phyloP scores from a whole-genome alignment of 768 basidiomycete genomes.

The Auriscalpium microsporum region DNA sequence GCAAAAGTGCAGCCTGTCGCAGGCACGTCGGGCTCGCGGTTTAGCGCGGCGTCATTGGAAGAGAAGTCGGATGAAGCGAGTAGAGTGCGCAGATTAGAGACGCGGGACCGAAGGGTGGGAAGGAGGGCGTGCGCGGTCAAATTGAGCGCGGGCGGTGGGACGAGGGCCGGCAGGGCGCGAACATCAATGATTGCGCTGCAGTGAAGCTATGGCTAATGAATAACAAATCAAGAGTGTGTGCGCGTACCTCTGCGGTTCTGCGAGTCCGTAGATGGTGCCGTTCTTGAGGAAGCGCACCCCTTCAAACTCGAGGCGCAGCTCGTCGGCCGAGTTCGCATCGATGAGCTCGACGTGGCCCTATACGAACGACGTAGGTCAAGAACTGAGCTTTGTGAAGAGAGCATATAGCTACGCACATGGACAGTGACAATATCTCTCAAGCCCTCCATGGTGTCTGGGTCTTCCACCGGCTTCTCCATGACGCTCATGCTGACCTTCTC shows the following conservation, averaged over 20 bases:
- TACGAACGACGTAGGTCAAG: background rate
- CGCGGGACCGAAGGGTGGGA: conserved; percentile 7
- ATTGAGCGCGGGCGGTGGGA: conserved; percentile 1
- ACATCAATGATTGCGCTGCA: conserved; percentile 3
- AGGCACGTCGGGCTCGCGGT: background rate
- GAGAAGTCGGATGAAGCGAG: conserved; percentile 5
- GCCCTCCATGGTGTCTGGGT: conserved; percentile 22
- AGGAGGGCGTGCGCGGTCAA: conserved; percentile 11
- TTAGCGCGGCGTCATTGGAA: background rate
- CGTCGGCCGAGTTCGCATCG: conserved; percentile 41
- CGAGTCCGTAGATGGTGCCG: conserved; percentile 72
- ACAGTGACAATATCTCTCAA: conserved; percentile 48
- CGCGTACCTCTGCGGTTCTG: conserved; percentile 51
- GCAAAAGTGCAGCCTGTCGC: conserved; percentile 52
- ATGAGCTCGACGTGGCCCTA: conserved; percentile 71
- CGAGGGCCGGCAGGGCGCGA: conserved; percentile 5
- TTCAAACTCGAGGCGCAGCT: conserved; percentile 64
- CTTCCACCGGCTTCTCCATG: conserved; percentile 43
- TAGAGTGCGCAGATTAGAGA: conserved; percentile 2
- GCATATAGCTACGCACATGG: conserved; percentile 41
- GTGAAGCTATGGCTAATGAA: background rate
- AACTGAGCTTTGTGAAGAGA: background rate
- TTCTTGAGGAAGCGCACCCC: conserved; percentile 68
- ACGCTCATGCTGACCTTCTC: conserved; percentile 59
- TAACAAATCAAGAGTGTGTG: background rate